Evolutionary conservation across 1,284 basidiomycete species (phyloP).

Genomic region (Sanguinoderma infundibulare): DNA sequence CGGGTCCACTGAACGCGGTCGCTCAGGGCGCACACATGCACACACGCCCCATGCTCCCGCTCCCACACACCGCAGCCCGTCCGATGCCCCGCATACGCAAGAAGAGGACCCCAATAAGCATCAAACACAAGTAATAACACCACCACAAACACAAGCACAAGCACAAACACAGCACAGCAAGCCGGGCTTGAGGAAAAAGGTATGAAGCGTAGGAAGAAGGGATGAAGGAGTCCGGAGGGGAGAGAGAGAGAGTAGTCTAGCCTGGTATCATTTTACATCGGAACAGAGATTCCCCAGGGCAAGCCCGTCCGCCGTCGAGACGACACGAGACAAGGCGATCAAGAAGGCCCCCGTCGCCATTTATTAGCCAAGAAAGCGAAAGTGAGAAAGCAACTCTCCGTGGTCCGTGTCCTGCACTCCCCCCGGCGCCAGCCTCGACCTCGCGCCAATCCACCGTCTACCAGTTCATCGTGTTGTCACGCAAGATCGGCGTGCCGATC

Average conservation of each 20-base stretch:
- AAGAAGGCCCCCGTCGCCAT: neutral
- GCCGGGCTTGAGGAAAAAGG: neutral
- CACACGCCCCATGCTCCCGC: slow-evolving; percentile 7
- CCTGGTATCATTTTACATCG: slow-evolving; percentile 18
- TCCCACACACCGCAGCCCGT: slow-evolving; percentile 5
- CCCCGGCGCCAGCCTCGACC: neutral
- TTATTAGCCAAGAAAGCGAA: slow-evolving; percentile 4
- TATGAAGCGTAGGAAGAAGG: neutral
- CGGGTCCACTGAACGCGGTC: neutral
- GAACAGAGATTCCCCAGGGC: neutral
- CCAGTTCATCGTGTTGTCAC: slow-evolving; percentile 40
- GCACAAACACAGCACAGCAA: slow-evolving; percentile 10
- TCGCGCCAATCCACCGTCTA: slow-evolving; percentile 10
- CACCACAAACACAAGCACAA: slow-evolving; percentile 13
- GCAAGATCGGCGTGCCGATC: slow-evolving; percentile 35
- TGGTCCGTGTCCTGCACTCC: slow-evolving; percentile 2
- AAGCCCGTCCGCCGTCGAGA: neutral
- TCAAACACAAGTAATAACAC: slow-evolving; percentile 12
- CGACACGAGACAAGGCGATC: neutral
- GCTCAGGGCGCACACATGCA: neutral
- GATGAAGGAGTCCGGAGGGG: neutral
- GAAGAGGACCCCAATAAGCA: slow-evolving; percentile 14
- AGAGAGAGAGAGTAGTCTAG: neutral
- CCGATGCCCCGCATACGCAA: slow-evolving; percentile 17
- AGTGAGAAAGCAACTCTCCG: neutral